A percentile compares a stretch with the other conserved stretches of the same genome.
These are phyloP conservation scores for Kazachstania sp. DNA, from an alignment of 1,139 yeast genomes.

Conservation along the genomic window DNA sequence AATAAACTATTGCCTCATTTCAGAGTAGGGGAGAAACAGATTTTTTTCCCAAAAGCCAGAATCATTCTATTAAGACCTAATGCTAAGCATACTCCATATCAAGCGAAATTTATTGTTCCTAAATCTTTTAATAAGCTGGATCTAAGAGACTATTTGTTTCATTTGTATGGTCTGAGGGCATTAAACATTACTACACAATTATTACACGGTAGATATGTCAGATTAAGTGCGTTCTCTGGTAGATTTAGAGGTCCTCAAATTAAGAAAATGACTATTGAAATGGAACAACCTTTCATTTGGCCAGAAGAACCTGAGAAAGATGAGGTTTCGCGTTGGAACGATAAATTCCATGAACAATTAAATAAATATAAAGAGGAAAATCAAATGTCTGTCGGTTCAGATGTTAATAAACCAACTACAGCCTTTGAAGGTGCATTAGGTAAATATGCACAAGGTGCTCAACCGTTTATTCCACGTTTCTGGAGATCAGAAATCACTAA, in stretches of 20 bases:
- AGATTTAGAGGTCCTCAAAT: slow-evolving; percentile 74
- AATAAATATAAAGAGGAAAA: slow-evolving; percentile 38
- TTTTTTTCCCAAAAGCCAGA: slow-evolving; percentile 79
- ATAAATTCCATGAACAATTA: slow-evolving; percentile 34
- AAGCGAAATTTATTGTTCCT: slow-evolving; percentile 90
- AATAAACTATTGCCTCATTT: slow-evolving; percentile 51
- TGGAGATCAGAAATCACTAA: slow-evolving; percentile 38
- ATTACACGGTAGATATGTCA: slow-evolving; percentile 59
- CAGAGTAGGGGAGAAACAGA: slow-evolving; percentile 60
- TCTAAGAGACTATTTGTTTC: slow-evolving; percentile 81
- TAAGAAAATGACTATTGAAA: slow-evolving; percentile 91
- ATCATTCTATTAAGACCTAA: slow-evolving; percentile 73
- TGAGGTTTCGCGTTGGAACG: slow-evolving; percentile 34
- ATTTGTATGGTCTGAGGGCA: slow-evolving; percentile 80
- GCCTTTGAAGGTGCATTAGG: slow-evolving; percentile 75
- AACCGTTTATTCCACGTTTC: slow-evolving; percentile 57
- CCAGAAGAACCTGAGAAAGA: slow-evolving; percentile 56
- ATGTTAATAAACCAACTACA: slow-evolving; percentile 53
- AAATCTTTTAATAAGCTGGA: slow-evolving; percentile 85
- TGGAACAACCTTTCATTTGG: slow-evolving; percentile 92
- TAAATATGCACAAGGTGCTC: slow-evolving; percentile 56
- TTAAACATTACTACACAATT: slow-evolving; percentile 80
- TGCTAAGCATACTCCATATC: slow-evolving; percentile 92
- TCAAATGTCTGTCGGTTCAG: slow-evolving; percentile 52
- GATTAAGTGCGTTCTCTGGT: slow-evolving; percentile 55